Percentiles rank a stretch among this genome's conserved stretches.
phyloP scores from a whole-genome alignment of 2,329 filamentous ascomycete genomes.

The Claviceps sp. region DNA sequence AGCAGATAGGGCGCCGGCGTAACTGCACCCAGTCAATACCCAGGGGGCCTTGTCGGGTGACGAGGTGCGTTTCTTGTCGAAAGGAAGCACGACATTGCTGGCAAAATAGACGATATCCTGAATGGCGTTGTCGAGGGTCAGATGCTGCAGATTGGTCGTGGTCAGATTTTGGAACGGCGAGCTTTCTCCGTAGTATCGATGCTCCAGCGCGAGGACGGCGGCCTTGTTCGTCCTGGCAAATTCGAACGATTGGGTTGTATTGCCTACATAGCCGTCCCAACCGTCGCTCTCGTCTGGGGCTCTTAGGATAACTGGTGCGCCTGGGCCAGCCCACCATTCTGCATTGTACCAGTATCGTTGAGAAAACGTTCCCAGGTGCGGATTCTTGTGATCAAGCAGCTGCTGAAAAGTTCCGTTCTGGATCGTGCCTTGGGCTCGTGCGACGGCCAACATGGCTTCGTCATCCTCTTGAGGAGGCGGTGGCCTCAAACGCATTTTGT shows the following conservation, averaged over 20 bases:
- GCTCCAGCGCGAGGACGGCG: slow-evolving; percentile 64
- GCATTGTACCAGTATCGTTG: slow-evolving; percentile 72
- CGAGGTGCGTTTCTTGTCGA: slow-evolving; percentile 50
- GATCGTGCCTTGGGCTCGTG: background rate
- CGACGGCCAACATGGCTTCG: background rate
- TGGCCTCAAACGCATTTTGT: too few species aligned
- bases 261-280: slow-evolving; percentile 47
- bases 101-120: slow-evolving; percentile 70
- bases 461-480: too few species aligned
- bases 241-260: slow-evolving; percentile 53
- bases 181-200: slow-evolving; percentile 69
- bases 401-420: slow-evolving; percentile 29
- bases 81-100: slow-evolving; percentile 52
- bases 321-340: slow-evolving; percentile 56
- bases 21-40: slow-evolving; percentile 67
- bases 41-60: slow-evolving; percentile 54
- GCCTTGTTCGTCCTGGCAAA: slow-evolving; percentile 54
- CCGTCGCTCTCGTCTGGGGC: slow-evolving; percentile 51
- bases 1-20: slow-evolving; percentile 62
- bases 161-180: slow-evolving; percentile 50
- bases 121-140: slow-evolving; percentile 64
- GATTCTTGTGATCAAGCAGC: slow-evolving; percentile 43
- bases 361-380: slow-evolving; percentile 43
- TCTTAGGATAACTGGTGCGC: slow-evolving; percentile 62
- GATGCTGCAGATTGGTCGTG: slow-evolving; percentile 56